These are phyloP conservation scores for Verticillium tricorpus DNA, from an alignment of 2,329 filamentous ascomycete genomes.

Conservation along the genomic window DNA sequence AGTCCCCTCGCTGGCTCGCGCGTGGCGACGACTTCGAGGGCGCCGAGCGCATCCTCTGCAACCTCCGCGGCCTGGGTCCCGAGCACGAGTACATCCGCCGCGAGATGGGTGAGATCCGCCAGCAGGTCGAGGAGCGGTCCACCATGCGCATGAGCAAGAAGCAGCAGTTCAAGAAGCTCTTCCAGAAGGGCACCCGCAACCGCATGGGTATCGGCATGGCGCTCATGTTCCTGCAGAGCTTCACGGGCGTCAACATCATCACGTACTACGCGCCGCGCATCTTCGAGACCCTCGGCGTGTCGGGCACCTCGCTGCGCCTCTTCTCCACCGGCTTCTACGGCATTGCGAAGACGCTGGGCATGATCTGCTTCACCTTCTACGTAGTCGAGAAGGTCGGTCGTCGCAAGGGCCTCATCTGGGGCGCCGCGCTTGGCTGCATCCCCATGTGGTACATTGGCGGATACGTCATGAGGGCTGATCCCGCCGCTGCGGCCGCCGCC, in stretches of 20 bases:
- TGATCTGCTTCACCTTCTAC: conserved; percentile 34
- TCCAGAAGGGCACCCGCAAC: conserved; percentile 34
- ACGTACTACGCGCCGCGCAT: conserved; percentile 47
- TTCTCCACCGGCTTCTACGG: conserved; percentile 37
- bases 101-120: conserved; percentile 53
- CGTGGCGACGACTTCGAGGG: conserved; percentile 32
- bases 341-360: conserved; percentile 29
- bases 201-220: conserved; percentile 45
- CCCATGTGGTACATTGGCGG: conserved; percentile 36
- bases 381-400: conserved; percentile 44
- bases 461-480: conserved; percentile 27
- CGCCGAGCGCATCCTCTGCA: conserved; percentile 30
- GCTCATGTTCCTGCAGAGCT: conserved; percentile 39
- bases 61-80: conserved; percentile 20
- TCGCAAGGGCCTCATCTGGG: conserved; percentile 41
- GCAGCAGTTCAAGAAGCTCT: conserved; percentile 25
- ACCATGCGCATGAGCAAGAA: conserved; percentile 22
- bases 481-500: conserved; percentile 33
- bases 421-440: conserved; percentile 31
- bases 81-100: conserved; percentile 19
- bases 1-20: conserved; percentile 33
- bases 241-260: conserved; percentile 52
- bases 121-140: conserved; percentile 47
- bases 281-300: conserved; percentile 31
- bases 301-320: conserved; percentile 25